A percentile compares a stretch with the other conserved stretches of the same genome.
phyloP scores from a whole-genome alignment of 2,329 filamentous ascomycete genomes.

The Aspergillus ibericus region DNA sequence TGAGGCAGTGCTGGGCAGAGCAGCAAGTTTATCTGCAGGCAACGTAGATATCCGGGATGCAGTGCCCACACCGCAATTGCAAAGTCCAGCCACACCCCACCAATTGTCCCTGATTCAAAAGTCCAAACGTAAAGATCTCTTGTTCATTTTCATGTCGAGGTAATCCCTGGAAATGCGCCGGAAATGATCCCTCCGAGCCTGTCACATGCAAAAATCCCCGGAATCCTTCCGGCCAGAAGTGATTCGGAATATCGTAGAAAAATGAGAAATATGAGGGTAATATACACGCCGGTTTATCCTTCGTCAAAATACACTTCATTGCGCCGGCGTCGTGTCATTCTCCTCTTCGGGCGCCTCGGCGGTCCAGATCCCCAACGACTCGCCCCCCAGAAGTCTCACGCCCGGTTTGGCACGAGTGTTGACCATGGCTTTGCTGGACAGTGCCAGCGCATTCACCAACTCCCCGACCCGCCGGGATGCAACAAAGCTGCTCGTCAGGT shows the following conservation, averaged over 20 bases:
- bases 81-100: no score
- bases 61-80: no score
- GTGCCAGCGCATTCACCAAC: conserved; percentile 73
- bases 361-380: conserved; percentile 42
- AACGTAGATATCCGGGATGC: no score
- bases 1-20: no score
- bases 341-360: conserved; percentile 32
- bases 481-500: conserved; percentile 65
- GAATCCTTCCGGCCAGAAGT: background rate
- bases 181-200: background rate
- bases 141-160: background rate
- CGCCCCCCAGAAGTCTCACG: conserved; percentile 41
- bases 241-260: background rate
- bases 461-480: conserved; percentile 69
- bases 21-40: no score
- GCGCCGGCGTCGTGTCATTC: conserved; percentile 6
- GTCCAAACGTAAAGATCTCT: background rate
- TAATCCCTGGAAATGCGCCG: background rate
- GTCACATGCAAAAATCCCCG: background rate
- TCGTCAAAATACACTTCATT: conserved; percentile 7
- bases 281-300: conserved; percentile 6
- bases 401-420: conserved; percentile 47
- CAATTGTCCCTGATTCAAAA: no score
- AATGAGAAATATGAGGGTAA: conserved; percentile 6
- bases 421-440: conserved; percentile 71